phyloP scores from a whole-genome alignment of 2,329 filamentous ascomycete genomes.

The Ophiocordyceps camponoti-leonardi region DNA sequence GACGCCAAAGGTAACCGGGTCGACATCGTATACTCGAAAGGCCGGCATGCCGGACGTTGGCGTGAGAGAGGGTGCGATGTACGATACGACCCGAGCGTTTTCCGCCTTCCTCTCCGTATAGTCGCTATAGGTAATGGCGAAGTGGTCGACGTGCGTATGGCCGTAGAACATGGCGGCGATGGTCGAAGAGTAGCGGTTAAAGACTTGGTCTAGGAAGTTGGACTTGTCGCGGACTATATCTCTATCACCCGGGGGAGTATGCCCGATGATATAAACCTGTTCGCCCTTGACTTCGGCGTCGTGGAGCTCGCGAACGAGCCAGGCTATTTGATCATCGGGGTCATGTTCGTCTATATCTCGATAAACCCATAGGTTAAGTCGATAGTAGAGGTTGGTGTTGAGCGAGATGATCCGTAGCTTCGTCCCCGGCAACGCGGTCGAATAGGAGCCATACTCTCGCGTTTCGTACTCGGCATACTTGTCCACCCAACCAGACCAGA shows the following conservation, averaged over 20 bases:
- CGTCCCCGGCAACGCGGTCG: constrained; percentile 21
- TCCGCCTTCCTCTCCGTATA: constrained; percentile 21
- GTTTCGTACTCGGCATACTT: constrained; percentile 11
- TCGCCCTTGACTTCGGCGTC: constrained; percentile 32
- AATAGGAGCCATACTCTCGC: constrained; percentile 28
- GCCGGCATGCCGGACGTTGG: constrained; percentile 37
- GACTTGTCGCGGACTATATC: constrained; percentile 35
- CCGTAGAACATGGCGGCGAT: constrained; percentile 39
- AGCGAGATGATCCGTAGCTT: constrained; percentile 40
- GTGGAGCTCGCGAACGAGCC: constrained; percentile 35
- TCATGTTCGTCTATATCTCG: constrained; percentile 27
- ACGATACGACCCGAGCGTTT: constrained; percentile 31
- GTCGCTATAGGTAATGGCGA: constrained; percentile 35
- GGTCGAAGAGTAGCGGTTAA: constrained; percentile 33
- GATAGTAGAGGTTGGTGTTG: constrained; percentile 41
- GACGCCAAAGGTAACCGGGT: constrained; percentile 37
- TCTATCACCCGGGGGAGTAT: constrained; percentile 33
- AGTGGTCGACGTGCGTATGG: constrained; percentile 39
- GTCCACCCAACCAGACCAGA: constrained; percentile 31
- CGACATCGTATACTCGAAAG: constrained; percentile 41
- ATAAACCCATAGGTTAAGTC: constrained; percentile 37
- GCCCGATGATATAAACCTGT: constrained; percentile 38
- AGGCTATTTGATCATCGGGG: constrained; percentile 31
- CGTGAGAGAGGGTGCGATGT: constrained; percentile 35
- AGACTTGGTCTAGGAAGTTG: constrained; percentile 33